Conservation (phyloP, 371 early-diverging fungal species). For the Mortierella sp. region DNA sequence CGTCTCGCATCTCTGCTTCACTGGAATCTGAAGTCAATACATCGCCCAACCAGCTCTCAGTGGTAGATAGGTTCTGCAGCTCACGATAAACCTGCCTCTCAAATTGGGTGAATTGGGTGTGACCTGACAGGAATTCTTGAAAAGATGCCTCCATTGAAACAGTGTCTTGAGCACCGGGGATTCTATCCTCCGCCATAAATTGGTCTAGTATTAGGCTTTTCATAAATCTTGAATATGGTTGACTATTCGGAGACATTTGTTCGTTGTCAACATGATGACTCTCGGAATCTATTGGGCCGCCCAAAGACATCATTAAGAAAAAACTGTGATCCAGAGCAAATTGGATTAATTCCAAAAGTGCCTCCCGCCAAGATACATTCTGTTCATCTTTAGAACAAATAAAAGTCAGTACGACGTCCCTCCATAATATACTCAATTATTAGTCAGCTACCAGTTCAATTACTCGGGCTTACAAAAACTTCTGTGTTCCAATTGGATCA, state of each 20-base stretch:
- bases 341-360: constrained; percentile 30
- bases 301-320: constrained; percentile 21
- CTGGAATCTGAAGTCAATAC: constrained; percentile 3
- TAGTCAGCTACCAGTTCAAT: background rate
- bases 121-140: constrained; percentile 24
- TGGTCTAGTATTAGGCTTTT: background rate
- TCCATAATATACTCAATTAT: background rate
- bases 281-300: constrained; percentile 6
- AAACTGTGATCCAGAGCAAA: constrained; percentile 25
- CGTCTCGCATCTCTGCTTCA: background rate
- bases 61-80: constrained; percentile 1
- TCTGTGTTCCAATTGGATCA: constrained; percentile 13
- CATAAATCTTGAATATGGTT: background rate
- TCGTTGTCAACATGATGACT: background rate
- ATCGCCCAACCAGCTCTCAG: constrained; percentile 26
- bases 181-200: constrained; percentile 1
- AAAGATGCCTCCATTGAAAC: constrained; percentile 25
- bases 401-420: background rate
- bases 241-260: background rate
- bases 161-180: constrained; percentile 18
- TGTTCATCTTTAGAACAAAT: constrained; percentile 14
- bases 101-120: constrained; percentile 8
- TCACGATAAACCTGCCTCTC: constrained; percentile 14
- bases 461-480: constrained; percentile 27
- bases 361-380: constrained; percentile 34